A percentile compares a stretch with the other conserved stretches of the same genome.
These are phyloP conservation scores for Yamadazyma blattariae DNA, from an alignment of 1,139 yeast species.

Conservation along the genomic window DNA sequence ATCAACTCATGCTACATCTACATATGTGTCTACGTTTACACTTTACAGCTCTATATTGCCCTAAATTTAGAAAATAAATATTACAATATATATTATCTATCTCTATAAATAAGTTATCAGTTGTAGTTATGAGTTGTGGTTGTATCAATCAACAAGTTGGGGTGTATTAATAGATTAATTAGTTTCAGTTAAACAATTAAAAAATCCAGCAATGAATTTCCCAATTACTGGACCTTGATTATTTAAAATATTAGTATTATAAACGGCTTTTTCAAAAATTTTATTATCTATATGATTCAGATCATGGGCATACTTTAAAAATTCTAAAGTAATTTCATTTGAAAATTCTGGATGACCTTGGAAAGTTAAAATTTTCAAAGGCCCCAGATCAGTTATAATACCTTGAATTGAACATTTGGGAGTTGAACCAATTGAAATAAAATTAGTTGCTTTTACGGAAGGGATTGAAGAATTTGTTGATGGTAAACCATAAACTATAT, in stretches of 20 bases:
- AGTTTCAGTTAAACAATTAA: conserved; percentile 12
- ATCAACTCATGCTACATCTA: no score
- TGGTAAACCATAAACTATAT: conserved; percentile 52
- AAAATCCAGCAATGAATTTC: conserved; percentile 28
- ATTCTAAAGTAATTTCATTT: conserved; percentile 29
- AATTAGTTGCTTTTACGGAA: conserved; percentile 17
- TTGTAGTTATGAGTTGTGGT: no score
- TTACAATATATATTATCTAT: no score
- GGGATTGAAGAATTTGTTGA: conserved; percentile 12
- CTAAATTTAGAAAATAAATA: no score
- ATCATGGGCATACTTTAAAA: conserved; percentile 19
- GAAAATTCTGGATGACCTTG: conserved; percentile 92
- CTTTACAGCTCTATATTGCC: no score
- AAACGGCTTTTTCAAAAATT: conserved; percentile 24
- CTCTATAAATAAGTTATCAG: no score
- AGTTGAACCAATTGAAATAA: conserved; percentile 51
- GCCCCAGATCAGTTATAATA: conserved; percentile 41
- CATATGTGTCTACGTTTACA: no score
- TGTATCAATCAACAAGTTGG: no score
- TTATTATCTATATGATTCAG: conserved; percentile 15
- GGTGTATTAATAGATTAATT: no score
- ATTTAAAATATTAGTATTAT: conserved; percentile 27
- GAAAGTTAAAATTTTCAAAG: conserved; percentile 53
- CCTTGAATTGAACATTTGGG: conserved; percentile 63
- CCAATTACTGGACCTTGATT: conserved; percentile 39